Evolutionary conservation across 345 rosid genomes (phyloP).

Genomic region (Eucalyptus leucophloia): DNA sequence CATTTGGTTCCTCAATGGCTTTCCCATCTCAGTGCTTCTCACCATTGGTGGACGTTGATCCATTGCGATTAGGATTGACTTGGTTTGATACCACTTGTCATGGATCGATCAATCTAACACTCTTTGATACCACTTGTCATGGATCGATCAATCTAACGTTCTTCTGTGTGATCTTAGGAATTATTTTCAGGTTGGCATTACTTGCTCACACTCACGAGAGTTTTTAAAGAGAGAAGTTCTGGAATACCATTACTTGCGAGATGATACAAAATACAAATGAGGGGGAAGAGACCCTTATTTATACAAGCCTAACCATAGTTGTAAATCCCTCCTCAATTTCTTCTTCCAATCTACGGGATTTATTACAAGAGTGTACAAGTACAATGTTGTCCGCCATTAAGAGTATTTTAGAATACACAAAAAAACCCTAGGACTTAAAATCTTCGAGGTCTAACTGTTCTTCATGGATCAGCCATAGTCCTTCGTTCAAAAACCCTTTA

Average conservation of each 20-base stretch:
- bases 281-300: neutral
- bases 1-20: neutral
- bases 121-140: neutral
- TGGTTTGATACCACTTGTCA: too few relatives aligned
- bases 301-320: neutral
- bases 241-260: neutral
- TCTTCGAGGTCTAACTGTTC: too few relatives aligned
- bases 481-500: neutral
- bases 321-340: neutral
- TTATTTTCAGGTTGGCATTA: too few relatives aligned
- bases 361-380: neutral
- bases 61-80: neutral
- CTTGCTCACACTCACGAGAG: too few relatives aligned
- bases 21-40: neutral
- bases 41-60: neutral
- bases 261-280: too few relatives aligned
- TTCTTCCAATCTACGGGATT: neutral
- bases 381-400: neutral
- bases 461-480: neutral
- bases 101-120: too few relatives aligned
- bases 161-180: neutral
- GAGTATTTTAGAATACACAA: too few relatives aligned
- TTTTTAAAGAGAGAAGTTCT: neutral
- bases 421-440: neutral
- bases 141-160: too few relatives aligned